These are phyloP conservation scores for Schizonepeta tenuifolia DNA, from an alignment of 257 asterid genomes.

Conservation along the genomic window DNA sequence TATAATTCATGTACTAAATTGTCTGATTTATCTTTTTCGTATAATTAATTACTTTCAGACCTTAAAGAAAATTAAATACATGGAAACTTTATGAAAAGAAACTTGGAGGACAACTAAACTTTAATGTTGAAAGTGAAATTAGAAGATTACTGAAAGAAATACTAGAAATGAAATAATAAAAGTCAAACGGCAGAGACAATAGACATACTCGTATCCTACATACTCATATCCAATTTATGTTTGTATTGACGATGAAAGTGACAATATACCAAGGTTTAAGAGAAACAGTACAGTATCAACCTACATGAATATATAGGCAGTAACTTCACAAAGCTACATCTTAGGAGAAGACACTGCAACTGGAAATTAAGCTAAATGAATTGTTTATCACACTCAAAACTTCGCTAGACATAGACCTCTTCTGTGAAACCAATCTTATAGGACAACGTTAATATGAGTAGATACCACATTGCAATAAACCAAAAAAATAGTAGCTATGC, in stretches of 20 bases:
- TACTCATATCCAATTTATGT: too few relatives aligned
- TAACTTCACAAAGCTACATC: background rate
- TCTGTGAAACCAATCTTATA: too few relatives aligned
- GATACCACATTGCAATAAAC: too few relatives aligned
- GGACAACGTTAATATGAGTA: too few relatives aligned
- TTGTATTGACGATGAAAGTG: too few relatives aligned
- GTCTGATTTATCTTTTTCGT: background rate
- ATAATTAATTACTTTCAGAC: background rate
- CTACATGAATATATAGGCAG: background rate
- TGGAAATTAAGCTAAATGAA: background rate
- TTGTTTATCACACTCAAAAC: too few relatives aligned
- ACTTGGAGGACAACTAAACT: background rate
- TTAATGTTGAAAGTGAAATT: background rate
- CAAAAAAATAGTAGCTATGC: too few relatives aligned
- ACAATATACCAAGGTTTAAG: too few relatives aligned
- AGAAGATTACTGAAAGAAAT: background rate
- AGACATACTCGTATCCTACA: too few relatives aligned
- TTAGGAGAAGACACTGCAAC: background rate
- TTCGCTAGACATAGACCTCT: too few relatives aligned
- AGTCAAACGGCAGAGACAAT: background rate
- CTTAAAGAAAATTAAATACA: background rate
- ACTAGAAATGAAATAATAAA: background rate
- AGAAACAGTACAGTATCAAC: conserved; percentile 1
- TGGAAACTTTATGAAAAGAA: too few relatives aligned
- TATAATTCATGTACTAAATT: too few relatives aligned